Evolutionary conservation across 805 yeast species (phyloP), one percentile per base, ranked within the genome.

Genomic region (Myxozyma sirexii): DNA sequence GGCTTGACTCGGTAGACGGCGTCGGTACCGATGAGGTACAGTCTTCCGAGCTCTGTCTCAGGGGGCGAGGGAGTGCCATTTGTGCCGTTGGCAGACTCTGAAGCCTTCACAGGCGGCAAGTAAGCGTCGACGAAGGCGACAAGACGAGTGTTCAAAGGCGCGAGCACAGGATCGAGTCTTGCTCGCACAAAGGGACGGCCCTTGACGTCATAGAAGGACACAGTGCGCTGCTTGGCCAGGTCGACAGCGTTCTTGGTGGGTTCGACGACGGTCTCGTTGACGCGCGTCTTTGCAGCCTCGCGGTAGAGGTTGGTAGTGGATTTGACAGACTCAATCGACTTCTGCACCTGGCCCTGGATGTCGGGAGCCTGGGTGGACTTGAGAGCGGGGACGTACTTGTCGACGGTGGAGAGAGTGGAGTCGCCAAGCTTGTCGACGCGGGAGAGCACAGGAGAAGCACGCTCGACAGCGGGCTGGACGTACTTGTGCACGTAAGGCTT

Each of bases 121-220:
- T 78, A 76, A 37, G 72, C 73, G 41, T 75, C 71, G 29, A 83
- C 77, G 24, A 77, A 66, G 1, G 76, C 70, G 62, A 80, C 84
- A 53, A 87, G 71, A 35, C 77, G 74, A 37, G 78, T 73, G 74
- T 87, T 90, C 46, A 86, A 46, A 29, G 94, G 92, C 38, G 76
- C 77, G 48, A 87, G 75, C 12, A 85, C 37, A 3, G 88, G 86
- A 71, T 86, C 90, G 23, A 85, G 68, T 24, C 81, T 79, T n/a
- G 86, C 77, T 65, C 90, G 78, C 39, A 87, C 65, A 52, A 85
- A 70, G 42, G 88, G 87, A 68, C 82, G 83, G 24, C 90, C 90
- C 31, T 83, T 75, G 6, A 82, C 78, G 68, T 84, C 84, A 70
- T 81, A 80, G 42, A 83, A 68, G 33, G 81, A 77, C 49, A 79